Percentiles rank a stretch among this genome's conserved stretches.
phyloP scores from a whole-genome alignment of 1,284 basidiomycete species.

The Cronartium ribicola region DNA sequence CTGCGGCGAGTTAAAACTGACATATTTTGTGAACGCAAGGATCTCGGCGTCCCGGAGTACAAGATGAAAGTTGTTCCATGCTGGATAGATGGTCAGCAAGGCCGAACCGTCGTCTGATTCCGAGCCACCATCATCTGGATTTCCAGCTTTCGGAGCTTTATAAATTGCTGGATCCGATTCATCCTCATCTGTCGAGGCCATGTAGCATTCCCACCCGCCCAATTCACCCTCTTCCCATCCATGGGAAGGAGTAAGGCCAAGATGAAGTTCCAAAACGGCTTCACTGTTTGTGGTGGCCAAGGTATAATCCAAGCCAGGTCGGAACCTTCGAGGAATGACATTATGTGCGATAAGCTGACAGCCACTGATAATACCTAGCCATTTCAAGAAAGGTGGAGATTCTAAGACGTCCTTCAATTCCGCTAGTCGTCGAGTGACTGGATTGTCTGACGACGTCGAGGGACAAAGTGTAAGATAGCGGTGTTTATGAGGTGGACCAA shows the following conservation, averaged over 20 bases:
- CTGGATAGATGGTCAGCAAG: constrained; percentile 79
- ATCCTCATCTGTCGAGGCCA: constrained; percentile 85
- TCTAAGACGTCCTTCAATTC: constrained; percentile 67
- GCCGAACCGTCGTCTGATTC: constrained; percentile 68
- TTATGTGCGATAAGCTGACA: constrained; percentile 70
- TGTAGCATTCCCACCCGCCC: constrained; percentile 97
- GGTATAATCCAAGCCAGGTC: constrained; percentile 91
- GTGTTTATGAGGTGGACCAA: constrained; percentile 89
- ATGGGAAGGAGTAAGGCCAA: constrained; percentile 77
- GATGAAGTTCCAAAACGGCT: constrained; percentile 75
- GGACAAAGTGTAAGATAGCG: constrained; percentile 63
- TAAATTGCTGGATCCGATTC: constrained; percentile 87
- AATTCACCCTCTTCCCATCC: constrained; percentile 74
- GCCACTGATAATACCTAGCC: constrained; percentile 74
- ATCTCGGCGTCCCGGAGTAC: constrained; percentile 90
- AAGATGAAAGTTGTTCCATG: constrained; percentile 82
- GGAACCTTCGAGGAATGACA: constrained; percentile 76
- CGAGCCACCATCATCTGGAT: constrained; percentile 55
- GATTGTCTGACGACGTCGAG: constrained; percentile 14
- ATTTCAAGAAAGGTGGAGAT: constrained; percentile 79
- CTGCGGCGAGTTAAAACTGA: constrained; percentile 28
- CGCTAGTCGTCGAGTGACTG: constrained; percentile 58
- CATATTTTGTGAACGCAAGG: constrained; percentile 54
- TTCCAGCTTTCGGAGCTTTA: constrained; percentile 57
- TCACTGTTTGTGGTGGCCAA: constrained; percentile 81